Base-by-base conservation (phyloP, 2,329 filamentous ascomycete species). In the Aureobasidium melanogenum region DNA sequence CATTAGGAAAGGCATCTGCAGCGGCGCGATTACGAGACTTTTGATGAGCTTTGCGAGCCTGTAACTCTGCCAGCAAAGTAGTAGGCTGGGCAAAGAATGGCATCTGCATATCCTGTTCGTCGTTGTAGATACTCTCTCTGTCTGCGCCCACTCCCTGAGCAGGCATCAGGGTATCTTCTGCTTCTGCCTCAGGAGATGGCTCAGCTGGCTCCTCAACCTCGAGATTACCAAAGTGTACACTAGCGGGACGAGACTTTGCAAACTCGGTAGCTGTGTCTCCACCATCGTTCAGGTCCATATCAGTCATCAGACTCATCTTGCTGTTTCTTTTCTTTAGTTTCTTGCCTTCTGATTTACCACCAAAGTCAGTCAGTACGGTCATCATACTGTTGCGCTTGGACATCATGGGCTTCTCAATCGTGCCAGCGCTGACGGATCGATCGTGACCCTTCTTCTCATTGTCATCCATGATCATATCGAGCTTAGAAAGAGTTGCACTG, bases 61-160 rank as follows among this genome's bases (percentile, higher is more conserved):
- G 91, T 8, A 99, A 79, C 72, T 99, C 94, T 0, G 94, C 94
- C 26, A 99, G 82, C 0, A 99, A 81, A 0, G 94, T 99, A 0
- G 91, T 96, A 0, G 94, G 94, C 4, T 86, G 82, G 0, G 89
- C 90, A 58, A 86, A 80, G 64, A 84, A 87, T 1, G 79, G 69
- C 68, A 28, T 72, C 69, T 10, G 69, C 66, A 38, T 70, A 17
- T 75, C 78, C 26, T 79, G 75, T 28, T 79, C 78, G 8, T 79
- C 77, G 28, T 79, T 75, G 0, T 77, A 75, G 64, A 68, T 65
- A 15, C 70, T 69, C 28, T 71, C 70, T 39, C 70, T 64, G 47
- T 72, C 70, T 22, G 69, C 65, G 69, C 70, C 67, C 68, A 70
- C 63, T 63, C 70, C 34, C 64, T 70, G 52, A 67, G 76, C 32